Evolutionary conservation across 768 basidiomycete genomes (phyloP), one percentile per base, ranked within the genome.

Genomic region (Kwoniella heveanensis): DNA sequence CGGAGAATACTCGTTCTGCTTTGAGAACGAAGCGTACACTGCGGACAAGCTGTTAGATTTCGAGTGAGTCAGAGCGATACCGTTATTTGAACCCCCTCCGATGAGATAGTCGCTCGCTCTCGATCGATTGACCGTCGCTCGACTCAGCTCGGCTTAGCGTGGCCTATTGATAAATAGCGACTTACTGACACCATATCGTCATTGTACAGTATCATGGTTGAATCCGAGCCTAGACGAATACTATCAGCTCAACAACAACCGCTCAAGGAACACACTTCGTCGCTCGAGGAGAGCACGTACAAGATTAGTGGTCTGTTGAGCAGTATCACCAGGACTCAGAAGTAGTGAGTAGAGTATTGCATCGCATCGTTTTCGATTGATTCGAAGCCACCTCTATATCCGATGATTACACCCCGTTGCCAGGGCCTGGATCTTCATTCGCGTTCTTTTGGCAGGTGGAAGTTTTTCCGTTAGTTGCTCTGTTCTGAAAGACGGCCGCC

Each of bases 1-100:
- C 22, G 83, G 83, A 58, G 83, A 83, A 58, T 83, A 83, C 74
- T 80, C 78, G 5, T 98, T 99, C 83, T 98, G 95, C 83, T 96
- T 98, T 79, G 90, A 92, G 78, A 99, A 99, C 79, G 94, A 97
- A 83, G 95, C 95, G 85, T 90, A 89, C 25, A 91, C 91, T 3
- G 90, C 91, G 13, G 91, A 92, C 82, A 98, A 98, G 80, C 85
- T 98, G 51, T 70, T 81, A 26, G 80, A 81, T 57, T 80, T 81
- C 50, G 80, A 81, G 85, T 99, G 59, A 72, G 80, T 72, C 51
- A 7, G 24, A 1, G 27, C n/a, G n/a, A n/a, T n/a, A n/a, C n/a
- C n/a, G n/a, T n/a, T n/a, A n/a, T n/a, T n/a, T n/a, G n/a, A n/a
- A n/a, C n/a, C n/a, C n/a, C n/a, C n/a, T n/a, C n/a, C n/a, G n/a